A percentile compares a stretch with the other conserved stretches of the same genome.
Conservation (phyloP, 148 eudicot genomes). For the Selenicereus undatus region DNA sequence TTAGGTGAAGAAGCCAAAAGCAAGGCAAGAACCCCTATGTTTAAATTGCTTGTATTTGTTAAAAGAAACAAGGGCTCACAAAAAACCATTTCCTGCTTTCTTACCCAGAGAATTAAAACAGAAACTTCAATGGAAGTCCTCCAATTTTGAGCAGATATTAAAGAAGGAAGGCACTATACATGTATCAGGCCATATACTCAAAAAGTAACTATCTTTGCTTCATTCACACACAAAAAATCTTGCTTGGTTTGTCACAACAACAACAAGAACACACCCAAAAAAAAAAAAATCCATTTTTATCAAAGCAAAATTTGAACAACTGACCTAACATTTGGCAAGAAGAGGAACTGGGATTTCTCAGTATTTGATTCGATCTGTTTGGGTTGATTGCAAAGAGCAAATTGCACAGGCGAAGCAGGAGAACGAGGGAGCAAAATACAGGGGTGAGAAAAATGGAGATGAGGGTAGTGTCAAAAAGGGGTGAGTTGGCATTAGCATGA, state of each 20-base stretch:
- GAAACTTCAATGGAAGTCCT: background rate
- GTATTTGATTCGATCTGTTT: background rate
- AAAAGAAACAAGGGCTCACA: background rate
- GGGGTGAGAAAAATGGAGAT: background rate
- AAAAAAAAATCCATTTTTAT: background rate
- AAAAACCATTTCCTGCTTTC: background rate
- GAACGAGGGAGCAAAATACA: background rate
- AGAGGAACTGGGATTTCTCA: background rate
- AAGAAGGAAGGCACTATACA: background rate
- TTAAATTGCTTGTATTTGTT: background rate
- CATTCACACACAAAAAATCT: background rate
- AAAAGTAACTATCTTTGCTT: background rate
- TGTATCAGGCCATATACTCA: too few relatives aligned
- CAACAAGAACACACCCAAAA: background rate
- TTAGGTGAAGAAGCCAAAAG: background rate
- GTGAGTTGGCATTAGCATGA: slow-evolving; percentile 16
- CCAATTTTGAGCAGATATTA: background rate
- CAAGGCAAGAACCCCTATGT: slow-evolving; percentile 4
- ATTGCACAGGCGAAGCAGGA: background rate
- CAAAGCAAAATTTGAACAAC: background rate
- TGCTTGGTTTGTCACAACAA: background rate
- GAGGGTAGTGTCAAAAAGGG: slow-evolving; percentile 22
- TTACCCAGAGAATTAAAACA: background rate
- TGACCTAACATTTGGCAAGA: slow-evolving; percentile 10
- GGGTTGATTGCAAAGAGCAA: background rate